Conservation (phyloP, 345 rosid species). For the Citrus australasica region DNA sequence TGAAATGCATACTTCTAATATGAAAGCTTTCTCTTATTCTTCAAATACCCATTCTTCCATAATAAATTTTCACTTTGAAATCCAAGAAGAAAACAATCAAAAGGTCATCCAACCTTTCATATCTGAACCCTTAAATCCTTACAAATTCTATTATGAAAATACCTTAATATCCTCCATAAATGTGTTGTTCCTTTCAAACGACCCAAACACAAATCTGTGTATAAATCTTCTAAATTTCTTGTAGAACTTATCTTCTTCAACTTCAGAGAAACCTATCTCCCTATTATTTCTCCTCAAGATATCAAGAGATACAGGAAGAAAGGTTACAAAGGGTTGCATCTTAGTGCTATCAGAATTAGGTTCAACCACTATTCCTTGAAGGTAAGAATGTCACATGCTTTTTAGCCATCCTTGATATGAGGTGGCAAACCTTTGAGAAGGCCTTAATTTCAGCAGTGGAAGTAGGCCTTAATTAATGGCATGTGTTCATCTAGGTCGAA, state of each 20-base stretch:
- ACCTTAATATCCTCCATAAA: neutral
- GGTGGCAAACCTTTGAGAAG: neutral
- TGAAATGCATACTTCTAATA: neutral
- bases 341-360: neutral
- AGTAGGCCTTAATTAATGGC: too few species aligned
- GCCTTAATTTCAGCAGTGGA: neutral
- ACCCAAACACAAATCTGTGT: neutral
- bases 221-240: neutral
- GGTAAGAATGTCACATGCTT: too few species aligned
- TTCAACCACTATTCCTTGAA: neutral
- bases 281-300: too few species aligned
- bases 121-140: neutral
- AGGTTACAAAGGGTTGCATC: neutral
- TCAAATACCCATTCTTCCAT: neutral
- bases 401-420: too few species aligned
- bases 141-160: neutral
- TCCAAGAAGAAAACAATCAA: neutral
- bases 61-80: neutral
- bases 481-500: too few species aligned
- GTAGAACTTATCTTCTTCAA: neutral
- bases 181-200: neutral
- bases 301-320: too few species aligned
- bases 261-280: neutral
- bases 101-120: neutral
- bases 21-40: neutral